Evolutionary conservation across 2,329 filamentous ascomycete genomes (phyloP).

Genomic region (Hymenotorrendiella dingleyae): DNA sequence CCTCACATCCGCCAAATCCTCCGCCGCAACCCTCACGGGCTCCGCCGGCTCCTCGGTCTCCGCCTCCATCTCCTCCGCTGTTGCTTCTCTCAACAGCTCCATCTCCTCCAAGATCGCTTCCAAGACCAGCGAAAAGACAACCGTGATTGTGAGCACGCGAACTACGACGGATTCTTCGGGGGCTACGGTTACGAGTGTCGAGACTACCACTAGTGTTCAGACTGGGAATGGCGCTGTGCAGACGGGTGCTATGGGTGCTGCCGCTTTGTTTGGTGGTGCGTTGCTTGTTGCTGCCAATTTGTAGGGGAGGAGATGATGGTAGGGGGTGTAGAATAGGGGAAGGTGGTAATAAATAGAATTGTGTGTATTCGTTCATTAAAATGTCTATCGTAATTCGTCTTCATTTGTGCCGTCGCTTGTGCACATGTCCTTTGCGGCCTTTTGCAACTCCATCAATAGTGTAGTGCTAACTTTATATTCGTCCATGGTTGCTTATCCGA

Average conservation of each 20-base stretch:
- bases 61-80: constrained; percentile 2
- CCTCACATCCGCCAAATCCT: neutral
- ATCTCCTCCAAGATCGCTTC: constrained; percentile 5
- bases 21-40: neutral
- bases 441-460: no score
- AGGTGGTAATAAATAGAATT: no score
- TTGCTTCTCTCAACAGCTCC: constrained; percentile 4
- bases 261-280: constrained; percentile 26
- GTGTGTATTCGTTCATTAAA: no score
- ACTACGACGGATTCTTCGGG: constrained; percentile 8
- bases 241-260: constrained; percentile 25
- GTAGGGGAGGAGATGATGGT: constrained; percentile 7
- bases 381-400: no score
- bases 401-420: no score
- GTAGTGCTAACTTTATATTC: no score
- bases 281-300: constrained; percentile 23
- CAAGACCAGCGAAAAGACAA: neutral
- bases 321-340: no score
- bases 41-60: constrained; percentile 4
- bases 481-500: no score
- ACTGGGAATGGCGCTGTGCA: constrained; percentile 19
- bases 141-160: neutral
- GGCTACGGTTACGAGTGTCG: constrained; percentile 2
- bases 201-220: constrained; percentile 1
- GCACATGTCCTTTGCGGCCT: no score